Percentiles rank a stretch among this genome's conserved stretches.
phyloP scores from a whole-genome alignment of 2,329 filamentous ascomycete species.

The Aspergillus oerlinghausenensis region DNA sequence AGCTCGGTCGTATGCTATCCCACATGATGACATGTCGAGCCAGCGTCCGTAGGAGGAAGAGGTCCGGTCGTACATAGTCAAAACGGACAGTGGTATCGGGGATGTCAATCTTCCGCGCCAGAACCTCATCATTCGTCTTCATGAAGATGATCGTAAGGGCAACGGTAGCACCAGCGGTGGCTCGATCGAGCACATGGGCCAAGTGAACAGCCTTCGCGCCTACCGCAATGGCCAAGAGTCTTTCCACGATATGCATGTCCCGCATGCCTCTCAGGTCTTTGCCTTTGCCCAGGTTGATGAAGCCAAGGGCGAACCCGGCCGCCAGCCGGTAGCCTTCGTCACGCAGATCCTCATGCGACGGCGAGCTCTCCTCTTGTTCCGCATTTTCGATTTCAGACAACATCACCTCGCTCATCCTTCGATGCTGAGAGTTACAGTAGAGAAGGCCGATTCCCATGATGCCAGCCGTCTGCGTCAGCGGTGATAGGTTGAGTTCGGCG shows the following conservation, averaged over 20 bases:
- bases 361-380: conserved; percentile 67
- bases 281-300: conserved; percentile 92
- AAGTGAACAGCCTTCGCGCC: conserved; percentile 86
- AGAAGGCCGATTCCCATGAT: conserved; percentile 95
- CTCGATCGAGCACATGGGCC: conserved; percentile 88
- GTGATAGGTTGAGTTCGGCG: conserved; percentile 88
- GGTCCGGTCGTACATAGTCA: conserved; percentile 90
- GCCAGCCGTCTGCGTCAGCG: conserved; percentile 88
- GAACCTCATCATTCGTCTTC: conserved; percentile 84
- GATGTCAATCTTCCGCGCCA: conserved; percentile 88
- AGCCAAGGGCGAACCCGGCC: conserved; percentile 85
- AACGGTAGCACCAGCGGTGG: conserved; percentile 87
- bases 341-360: conserved; percentile 69
- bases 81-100: conserved; percentile 88
- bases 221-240: conserved; percentile 78
- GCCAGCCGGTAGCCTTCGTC: conserved; percentile 96
- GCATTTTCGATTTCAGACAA: conserved; percentile 91
- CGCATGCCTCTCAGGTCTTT: conserved; percentile 81
- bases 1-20: conserved; percentile 70
- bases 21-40: conserved; percentile 91
- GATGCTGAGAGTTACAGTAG: conserved; percentile 92
- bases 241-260: conserved; percentile 89
- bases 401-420: conserved; percentile 98
- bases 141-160: conserved; percentile 91
- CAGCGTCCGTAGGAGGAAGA: conserved; percentile 83